Conservation (phyloP, 1,139 yeast species). For the Debaryomyces singareniensis region DNA sequence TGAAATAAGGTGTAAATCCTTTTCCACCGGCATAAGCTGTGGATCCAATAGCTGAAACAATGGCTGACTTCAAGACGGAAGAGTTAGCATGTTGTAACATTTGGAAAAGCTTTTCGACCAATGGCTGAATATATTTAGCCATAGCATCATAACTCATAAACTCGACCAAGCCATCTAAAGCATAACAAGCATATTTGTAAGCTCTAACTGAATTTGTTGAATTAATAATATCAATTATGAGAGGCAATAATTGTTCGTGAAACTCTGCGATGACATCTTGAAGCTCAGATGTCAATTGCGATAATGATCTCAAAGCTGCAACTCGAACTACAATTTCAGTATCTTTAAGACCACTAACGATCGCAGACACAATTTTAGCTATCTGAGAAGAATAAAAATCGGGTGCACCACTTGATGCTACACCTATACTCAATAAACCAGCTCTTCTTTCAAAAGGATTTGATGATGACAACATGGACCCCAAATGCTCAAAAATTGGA, state of each 20-base stretch:
- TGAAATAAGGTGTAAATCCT: constrained; percentile 79
- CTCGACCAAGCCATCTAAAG: constrained; percentile 88
- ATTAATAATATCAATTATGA: constrained; percentile 82
- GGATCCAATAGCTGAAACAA: constrained; percentile 94
- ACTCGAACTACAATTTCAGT: constrained; percentile 71
- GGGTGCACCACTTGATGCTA: constrained; percentile 89
- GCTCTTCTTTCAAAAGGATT: constrained; percentile 83
- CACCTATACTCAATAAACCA: constrained; percentile 74
- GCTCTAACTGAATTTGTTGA: constrained; percentile 77
- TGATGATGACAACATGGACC: constrained; percentile 53
- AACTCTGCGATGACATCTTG: constrained; percentile 79
- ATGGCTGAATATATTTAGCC: constrained; percentile 73
- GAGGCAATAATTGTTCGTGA: constrained; percentile 78
- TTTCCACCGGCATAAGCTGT: constrained; percentile 95
- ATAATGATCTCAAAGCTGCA: constrained; percentile 79
- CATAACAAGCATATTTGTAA: constrained; percentile 86
- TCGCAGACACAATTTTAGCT: constrained; percentile 63
- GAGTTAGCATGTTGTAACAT: constrained; percentile 69
- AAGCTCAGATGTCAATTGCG: constrained; percentile 74
- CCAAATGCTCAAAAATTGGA: constrained; percentile 69
- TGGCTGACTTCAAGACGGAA: constrained; percentile 71
- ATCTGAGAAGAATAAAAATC: constrained; percentile 79
- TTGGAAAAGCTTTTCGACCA: constrained; percentile 82
- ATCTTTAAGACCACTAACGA: constrained; percentile 75
- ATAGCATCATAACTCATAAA: constrained; percentile 86